These are phyloP conservation scores for Wickerhamomyces sp. DNA, from an alignment of 1,139 yeast species.

Conservation along the genomic window DNA sequence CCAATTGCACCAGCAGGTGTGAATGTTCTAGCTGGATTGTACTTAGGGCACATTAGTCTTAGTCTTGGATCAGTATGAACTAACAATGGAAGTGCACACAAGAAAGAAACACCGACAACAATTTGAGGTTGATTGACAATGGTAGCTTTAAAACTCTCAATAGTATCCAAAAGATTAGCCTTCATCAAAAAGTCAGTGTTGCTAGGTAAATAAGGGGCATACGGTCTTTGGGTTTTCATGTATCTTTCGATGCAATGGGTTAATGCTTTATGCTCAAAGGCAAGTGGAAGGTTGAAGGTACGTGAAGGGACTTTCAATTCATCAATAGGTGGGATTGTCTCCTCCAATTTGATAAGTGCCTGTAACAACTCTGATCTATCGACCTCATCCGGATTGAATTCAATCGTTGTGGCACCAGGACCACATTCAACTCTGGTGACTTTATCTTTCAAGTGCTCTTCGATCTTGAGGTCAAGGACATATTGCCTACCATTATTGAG, in stretches of 20 bases:
- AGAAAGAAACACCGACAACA: not conserved
- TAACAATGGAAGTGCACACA: not conserved
- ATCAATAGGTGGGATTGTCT: not conserved
- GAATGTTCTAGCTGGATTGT: not conserved
- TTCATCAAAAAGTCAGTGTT: not conserved
- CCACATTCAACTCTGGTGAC: not conserved
- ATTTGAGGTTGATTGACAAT: not conserved
- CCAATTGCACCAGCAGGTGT: not conserved
- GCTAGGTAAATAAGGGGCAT: not conserved
- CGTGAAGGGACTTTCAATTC: not conserved
- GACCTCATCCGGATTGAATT: not conserved
- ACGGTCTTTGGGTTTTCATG: not conserved
- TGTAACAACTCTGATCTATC: not conserved
- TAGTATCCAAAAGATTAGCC: not conserved
- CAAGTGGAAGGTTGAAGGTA: not conserved
- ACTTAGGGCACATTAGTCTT: not conserved
- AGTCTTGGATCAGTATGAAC: not conserved
- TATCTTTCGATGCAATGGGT: not conserved
- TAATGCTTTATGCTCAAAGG: not conserved
- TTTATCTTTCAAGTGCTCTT: not conserved
- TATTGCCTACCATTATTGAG: not conserved
- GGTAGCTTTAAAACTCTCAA: not conserved
- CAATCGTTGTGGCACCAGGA: not conserved
- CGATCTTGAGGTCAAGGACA: not conserved
- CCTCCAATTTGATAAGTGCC: not conserved